These are phyloP conservation scores for Plasmodium billcollinsi DNA, from an alignment of 169 alveolate species.

Conservation along the genomic window DNA sequence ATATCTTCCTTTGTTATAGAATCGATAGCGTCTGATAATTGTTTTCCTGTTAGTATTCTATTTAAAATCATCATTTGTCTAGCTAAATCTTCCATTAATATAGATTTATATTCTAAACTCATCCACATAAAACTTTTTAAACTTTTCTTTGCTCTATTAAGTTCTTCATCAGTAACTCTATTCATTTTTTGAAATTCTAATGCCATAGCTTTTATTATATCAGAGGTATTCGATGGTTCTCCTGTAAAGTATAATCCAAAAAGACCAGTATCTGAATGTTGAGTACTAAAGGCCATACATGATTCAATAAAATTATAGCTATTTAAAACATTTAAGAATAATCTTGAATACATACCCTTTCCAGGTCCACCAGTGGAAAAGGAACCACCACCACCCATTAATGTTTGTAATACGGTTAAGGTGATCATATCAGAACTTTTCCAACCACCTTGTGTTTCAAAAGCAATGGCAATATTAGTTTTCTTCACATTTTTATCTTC, in stretches of 20 bases:
- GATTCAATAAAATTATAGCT: conserved; percentile 90
- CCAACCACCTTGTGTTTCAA: conserved; percentile 87
- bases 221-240: conserved; percentile 83
- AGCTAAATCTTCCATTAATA: conserved; percentile 89
- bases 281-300: conserved; percentile 92
- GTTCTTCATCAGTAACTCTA: conserved; percentile 83
- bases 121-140: conserved; percentile 86
- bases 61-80: conserved; percentile 87
- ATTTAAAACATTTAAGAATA: conserved; percentile 89
- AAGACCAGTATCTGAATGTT: conserved; percentile 91
- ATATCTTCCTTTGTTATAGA: conserved; percentile 83
- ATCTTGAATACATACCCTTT: conserved; percentile 92
- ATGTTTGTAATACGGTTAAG: conserved; percentile 88
- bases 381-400: conserved; percentile 95
- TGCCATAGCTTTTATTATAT: conserved; percentile 83
- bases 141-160: conserved; percentile 89
- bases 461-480: conserved; percentile 90
- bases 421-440: conserved; percentile 86
- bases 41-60: conserved; percentile 82
- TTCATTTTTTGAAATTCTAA: conserved; percentile 84
- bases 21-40: conserved; percentile 86
- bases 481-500: conserved; percentile 87
- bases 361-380: conserved; percentile 96
- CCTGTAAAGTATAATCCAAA: conserved; percentile 91
- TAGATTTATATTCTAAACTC: conserved; percentile 87